Evolutionary conservation across 257 asterid species (phyloP), one percentile per base, ranked within the genome.

Genomic region (Verbascum thapsus): DNA sequence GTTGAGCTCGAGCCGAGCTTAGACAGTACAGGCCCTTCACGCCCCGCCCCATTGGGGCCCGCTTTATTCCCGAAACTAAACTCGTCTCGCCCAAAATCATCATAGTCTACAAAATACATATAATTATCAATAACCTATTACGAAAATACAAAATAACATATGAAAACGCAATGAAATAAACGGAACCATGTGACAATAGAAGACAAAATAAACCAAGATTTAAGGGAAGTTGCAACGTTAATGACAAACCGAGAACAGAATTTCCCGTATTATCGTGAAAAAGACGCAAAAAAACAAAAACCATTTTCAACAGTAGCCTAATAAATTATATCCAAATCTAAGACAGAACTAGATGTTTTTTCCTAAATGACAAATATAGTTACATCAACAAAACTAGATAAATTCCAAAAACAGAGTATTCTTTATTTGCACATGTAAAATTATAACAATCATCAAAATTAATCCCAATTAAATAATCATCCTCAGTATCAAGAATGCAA

Each of bases 1-100:
- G 97, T 87, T 9, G 97, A 89, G 76, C 95, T 87, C 0, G 95
- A 90, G 1, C 97, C 96, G 0, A 92, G 90, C 83, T 89, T 92
- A 7, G 97, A 89, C 1, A 87, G 74, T 2, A 81, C 95, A 0
- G 97, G 85, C 19, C 83, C 88, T 1, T 71, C 84, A 5, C 67
- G 71, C 10, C 78, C 84, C 0, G 74, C 12, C 26, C 80, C 87
- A 38, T 72, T 66, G 1, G 53, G 59, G 23, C 81, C 78, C 44
- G 43, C 72, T 32, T 74, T 85, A 68, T 80, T 82, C 41, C 81
- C 82, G 3, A 75, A 74, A 34, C 77, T 75, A 54, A 81, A 84
- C 69, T 71, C 84, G 6, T 79, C 88, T n/a, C 83, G 87, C 0
- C 98, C 96, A 53, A 85, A 92, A 44, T 87, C 94, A 12, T 90